phyloP scores from a whole-genome alignment of 169 alveolate species.

The Cytauxzoon felis region DNA sequence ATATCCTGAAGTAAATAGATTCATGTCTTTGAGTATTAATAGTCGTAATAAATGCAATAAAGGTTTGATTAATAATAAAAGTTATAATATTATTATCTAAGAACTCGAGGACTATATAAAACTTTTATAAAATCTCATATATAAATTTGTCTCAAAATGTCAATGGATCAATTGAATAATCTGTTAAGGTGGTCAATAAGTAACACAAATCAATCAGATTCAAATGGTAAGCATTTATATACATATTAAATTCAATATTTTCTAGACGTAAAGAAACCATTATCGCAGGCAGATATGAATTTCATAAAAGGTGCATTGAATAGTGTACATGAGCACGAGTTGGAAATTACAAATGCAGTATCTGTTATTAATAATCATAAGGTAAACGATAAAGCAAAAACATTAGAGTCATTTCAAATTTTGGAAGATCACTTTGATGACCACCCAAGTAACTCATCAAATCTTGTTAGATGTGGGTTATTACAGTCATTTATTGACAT shows the following conservation, averaged over 20 bases:
- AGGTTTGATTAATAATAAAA: not conserved
- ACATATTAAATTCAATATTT: not conserved
- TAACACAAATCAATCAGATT: slow-evolving; percentile 15
- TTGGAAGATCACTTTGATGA: slow-evolving; percentile 59
- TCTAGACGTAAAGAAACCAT: slow-evolving; percentile 17
- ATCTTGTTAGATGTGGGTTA: slow-evolving; percentile 29
- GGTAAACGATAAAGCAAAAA: not conserved
- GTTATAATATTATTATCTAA: not conserved
- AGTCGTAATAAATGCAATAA: slow-evolving; percentile 11
- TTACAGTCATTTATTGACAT: slow-evolving; percentile 36
- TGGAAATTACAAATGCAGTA: slow-evolving; percentile 40
- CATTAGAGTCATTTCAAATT: slow-evolving; percentile 37
- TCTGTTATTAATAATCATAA: not conserved
- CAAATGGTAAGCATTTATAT: slow-evolving; percentile 15
- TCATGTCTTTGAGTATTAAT: slow-evolving; percentile 36
- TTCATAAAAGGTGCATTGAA: slow-evolving; percentile 55
- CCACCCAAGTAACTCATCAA: slow-evolving; percentile 61
- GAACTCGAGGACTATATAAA: slow-evolving; percentile 18
- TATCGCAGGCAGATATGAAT: slow-evolving; percentile 56
- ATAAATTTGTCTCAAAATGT: slow-evolving; percentile 37
- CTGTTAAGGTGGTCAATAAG: slow-evolving; percentile 57
- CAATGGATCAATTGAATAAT: slow-evolving; percentile 61
- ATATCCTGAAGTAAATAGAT: slow-evolving; percentile 57
- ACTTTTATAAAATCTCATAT: slow-evolving; percentile 1
- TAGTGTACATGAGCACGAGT: slow-evolving; percentile 53